These are phyloP conservation scores for Ogataea glucozyma DNA, from an alignment of 805 yeast species.

Conservation along the genomic window DNA sequence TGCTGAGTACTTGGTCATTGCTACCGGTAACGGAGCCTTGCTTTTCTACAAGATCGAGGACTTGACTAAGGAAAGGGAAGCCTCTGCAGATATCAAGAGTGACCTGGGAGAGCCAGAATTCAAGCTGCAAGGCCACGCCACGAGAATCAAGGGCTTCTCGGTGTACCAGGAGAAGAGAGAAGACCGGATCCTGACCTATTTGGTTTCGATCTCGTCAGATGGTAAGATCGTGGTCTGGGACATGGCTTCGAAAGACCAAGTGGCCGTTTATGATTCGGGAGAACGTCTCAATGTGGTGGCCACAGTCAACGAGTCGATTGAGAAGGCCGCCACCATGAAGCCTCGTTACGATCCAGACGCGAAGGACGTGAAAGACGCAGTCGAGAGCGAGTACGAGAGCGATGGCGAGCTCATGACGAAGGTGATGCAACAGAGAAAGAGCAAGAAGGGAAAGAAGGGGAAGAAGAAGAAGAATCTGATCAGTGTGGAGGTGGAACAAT, in stretches of 20 bases:
- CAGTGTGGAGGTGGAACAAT: slow-evolving; percentile 52
- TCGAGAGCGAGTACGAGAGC: slow-evolving; percentile 72
- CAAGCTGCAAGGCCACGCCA: slow-evolving; percentile 75
- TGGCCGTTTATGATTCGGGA: slow-evolving; percentile 87
- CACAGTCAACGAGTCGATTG: slow-evolving; percentile 74
- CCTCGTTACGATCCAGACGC: slow-evolving; percentile 39
- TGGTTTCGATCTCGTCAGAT: slow-evolving; percentile 87
- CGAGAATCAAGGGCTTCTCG: slow-evolving; percentile 78
- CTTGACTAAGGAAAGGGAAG: slow-evolving; percentile 24
- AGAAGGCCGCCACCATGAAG: slow-evolving; percentile 69
- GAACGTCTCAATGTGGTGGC: slow-evolving; percentile 89
- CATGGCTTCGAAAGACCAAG: slow-evolving; percentile 63
- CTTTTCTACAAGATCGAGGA: slow-evolving; percentile 50
- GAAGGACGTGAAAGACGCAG: slow-evolving; percentile 36
- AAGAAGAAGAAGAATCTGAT: slow-evolving; percentile 44
- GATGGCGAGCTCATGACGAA: slow-evolving; percentile 67
- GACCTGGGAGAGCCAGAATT: slow-evolving; percentile 49
- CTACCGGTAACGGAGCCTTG: slow-evolving; percentile 72
- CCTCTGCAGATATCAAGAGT: slow-evolving; percentile 22
- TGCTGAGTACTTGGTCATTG: slow-evolving; percentile 60
- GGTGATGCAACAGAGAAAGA: slow-evolving; percentile 52
- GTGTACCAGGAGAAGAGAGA: slow-evolving; percentile 41
- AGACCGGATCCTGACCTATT: slow-evolving; percentile 40
- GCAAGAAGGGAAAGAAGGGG: slow-evolving; percentile 43
- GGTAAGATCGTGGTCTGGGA: slow-evolving; percentile 95